Conservation (phyloP, 805 yeast genomes). For the Myxozyma mucilagina region DNA sequence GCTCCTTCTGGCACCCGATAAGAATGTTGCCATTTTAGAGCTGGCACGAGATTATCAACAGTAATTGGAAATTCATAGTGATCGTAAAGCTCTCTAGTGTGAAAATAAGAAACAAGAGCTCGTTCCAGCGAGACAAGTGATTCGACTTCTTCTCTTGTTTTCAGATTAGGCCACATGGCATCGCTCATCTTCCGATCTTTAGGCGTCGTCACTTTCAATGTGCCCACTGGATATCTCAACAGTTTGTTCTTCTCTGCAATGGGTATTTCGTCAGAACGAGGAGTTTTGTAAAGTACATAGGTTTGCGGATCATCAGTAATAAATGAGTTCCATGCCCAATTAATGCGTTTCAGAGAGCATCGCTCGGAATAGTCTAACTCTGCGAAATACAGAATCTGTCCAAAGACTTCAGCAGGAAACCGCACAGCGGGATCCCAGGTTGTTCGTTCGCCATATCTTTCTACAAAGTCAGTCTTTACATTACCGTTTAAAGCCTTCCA, state of each 20-base stretch:
- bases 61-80: neutral
- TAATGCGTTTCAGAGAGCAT: neutral
- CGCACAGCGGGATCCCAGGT: neutral
- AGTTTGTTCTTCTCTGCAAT: neutral
- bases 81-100: constrained; percentile 8
- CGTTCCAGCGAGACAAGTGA: constrained; percentile 1
- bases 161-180: constrained; percentile 9
- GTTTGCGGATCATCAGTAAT: constrained; percentile 1
- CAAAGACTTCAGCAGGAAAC: constrained; percentile 9
- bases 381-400: constrained; percentile 2
- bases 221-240: neutral
- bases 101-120: neutral
- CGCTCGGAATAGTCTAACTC: constrained; percentile 4
- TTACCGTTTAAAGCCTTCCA: neutral
- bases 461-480: neutral
- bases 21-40: constrained; percentile 6
- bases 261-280: neutral
- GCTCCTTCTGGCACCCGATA: constrained; percentile 14
- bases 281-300: neutral
- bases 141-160: neutral
- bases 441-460: neutral
- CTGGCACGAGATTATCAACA: constrained; percentile 4
- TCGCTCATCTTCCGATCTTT: constrained; percentile 4
- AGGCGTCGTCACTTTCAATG: constrained; percentile 1
- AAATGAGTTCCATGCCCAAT: constrained; percentile 5